A percentile compares a stretch with the other conserved stretches of the same genome.
Evolutionary conservation across 805 yeast genomes (phyloP).

Genomic region (Candida chilensis): DNA sequence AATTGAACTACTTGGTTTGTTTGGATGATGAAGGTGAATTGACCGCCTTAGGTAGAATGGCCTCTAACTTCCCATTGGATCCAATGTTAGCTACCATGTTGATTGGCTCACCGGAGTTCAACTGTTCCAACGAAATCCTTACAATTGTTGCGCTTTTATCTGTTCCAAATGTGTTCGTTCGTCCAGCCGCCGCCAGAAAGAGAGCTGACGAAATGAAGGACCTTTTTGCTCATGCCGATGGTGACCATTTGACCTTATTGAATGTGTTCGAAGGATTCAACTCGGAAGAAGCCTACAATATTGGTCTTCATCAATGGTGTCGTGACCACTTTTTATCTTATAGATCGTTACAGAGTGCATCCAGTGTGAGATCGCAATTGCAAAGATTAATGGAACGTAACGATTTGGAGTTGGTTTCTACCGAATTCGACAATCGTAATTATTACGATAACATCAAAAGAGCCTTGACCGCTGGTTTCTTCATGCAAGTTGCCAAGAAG

Average conservation of each 20-base stretch:
- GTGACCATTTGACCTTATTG: conserved; percentile 87
- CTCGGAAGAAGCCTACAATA: conserved; percentile 59
- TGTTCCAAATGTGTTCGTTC: conserved; percentile 89
- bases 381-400: conserved; percentile 74
- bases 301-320: conserved; percentile 78
- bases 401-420: conserved; percentile 64
- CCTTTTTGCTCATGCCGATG: conserved; percentile 85
- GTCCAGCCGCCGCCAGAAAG: conserved; percentile 83
- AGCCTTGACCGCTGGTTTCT: conserved; percentile 87
- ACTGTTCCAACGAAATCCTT: conserved; percentile 83
- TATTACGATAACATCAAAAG: conserved; percentile 76
- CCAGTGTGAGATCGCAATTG: conserved; percentile 77
- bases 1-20: conserved; percentile 82
- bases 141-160: conserved; percentile 85
- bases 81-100: conserved; percentile 93
- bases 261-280: conserved; percentile 84
- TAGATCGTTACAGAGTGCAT: conserved; percentile 81
- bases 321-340: conserved; percentile 80
- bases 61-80: conserved; percentile 91
- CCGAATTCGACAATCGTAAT: conserved; percentile 44
- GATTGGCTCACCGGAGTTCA: conserved; percentile 76
- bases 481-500: conserved; percentile 97
- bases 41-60: conserved; percentile 82
- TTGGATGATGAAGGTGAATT: conserved; percentile 86
- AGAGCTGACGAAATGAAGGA: conserved; percentile 88